Evolutionary conservation across 2,329 filamentous ascomycete species (phyloP).

Genomic region (Cephalotrichum gorgonifer): DNA sequence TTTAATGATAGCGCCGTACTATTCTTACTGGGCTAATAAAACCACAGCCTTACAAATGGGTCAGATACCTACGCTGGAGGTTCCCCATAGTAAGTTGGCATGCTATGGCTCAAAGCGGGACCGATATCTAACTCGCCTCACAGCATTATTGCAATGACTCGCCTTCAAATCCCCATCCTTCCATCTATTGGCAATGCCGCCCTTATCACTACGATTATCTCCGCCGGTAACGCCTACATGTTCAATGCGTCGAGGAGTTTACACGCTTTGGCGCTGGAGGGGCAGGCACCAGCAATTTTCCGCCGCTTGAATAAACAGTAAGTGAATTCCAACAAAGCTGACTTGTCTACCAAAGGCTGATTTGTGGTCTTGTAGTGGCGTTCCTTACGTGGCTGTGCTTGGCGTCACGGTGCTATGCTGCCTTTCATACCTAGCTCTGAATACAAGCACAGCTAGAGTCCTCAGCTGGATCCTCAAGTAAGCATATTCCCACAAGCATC

Average conservation of each 20-base stretch:
- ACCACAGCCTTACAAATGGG: too few species aligned
- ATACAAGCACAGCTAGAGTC: background rate
- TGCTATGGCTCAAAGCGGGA: too few species aligned
- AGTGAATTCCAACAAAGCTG: background rate
- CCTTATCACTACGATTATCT: slow-evolving; percentile 29
- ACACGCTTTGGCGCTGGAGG: slow-evolving; percentile 7
- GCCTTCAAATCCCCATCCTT: slow-evolving; percentile 23
- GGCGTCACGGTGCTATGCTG: background rate
- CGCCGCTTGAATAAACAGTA: slow-evolving; percentile 1
- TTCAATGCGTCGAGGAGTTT: slow-evolving; percentile 17
- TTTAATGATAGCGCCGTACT: too few species aligned
- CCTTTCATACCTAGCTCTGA: slow-evolving; percentile 1
- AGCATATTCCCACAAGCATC: background rate
- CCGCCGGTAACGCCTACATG: slow-evolving; percentile 28
- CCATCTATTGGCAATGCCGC: slow-evolving; percentile 28
- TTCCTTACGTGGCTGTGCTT: background rate
- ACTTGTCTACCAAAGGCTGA: background rate
- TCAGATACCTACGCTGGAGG: too few species aligned
- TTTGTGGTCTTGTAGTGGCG: background rate
- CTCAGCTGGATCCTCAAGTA: slow-evolving; percentile 5
- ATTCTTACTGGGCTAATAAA: too few species aligned
- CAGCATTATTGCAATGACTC: slow-evolving; percentile 23
- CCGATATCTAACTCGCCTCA: background rate
- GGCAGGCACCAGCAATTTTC: slow-evolving; percentile 7
- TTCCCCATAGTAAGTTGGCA: too few species aligned